Evolutionary conservation across 768 basidiomycete genomes (phyloP).

Genomic region (Pleurotus platypus): DNA sequence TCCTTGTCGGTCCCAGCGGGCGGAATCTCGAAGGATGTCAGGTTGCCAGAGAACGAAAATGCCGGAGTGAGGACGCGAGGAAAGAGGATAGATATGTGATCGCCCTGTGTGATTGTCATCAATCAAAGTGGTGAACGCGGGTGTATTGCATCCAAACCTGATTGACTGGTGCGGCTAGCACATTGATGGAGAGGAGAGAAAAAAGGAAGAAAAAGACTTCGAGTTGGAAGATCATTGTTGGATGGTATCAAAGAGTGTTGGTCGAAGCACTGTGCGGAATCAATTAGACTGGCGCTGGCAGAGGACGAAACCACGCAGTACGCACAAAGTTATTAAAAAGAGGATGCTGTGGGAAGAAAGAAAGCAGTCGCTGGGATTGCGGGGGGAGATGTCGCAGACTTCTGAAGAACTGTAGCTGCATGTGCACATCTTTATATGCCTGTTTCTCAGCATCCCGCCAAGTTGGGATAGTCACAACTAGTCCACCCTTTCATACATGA

Average conservation of each 20-base stretch:
- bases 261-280: neutral
- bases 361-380: conserved; percentile 67
- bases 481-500: neutral
- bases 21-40: neutral
- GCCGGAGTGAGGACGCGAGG: neutral
- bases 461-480: too few relatives aligned
- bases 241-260: neutral
- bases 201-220: conserved; percentile 2
- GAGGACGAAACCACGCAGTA: neutral
- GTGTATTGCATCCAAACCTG: neutral
- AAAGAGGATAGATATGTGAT: neutral
- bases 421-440: neutral
- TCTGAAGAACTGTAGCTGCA: neutral
- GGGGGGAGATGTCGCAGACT: conserved; percentile 93
- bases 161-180: conserved; percentile 2
- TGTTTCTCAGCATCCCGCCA: neutral
- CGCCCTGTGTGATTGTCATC: neutral
- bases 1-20: conserved; percentile 1
- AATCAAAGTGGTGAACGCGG: neutral
- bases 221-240: conserved; percentile 6
- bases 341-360: neutral
- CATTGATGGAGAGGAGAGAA: conserved; percentile 3
- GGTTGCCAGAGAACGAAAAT: conserved; percentile 1
- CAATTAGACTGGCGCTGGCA: too few relatives aligned
- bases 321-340: neutral